A percentile compares a stretch with the other conserved stretches of the same genome.
Conservation (phyloP, 2,329 filamentous ascomycete species). For the Blastomyces gilchristii region DNA sequence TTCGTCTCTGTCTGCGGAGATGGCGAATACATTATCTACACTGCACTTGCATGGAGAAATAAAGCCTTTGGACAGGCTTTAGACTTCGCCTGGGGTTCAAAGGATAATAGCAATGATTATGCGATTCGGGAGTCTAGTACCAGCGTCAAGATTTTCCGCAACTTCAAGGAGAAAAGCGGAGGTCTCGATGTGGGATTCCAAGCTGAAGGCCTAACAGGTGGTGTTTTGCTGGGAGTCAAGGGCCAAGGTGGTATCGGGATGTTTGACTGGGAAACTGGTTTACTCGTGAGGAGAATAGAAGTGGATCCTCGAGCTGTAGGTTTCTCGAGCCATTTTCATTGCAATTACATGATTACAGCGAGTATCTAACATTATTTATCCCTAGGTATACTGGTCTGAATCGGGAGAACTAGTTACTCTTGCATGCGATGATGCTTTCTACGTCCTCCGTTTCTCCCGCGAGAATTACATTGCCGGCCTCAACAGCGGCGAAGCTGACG, state of each 20-base stretch:
- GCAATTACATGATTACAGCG: not conserved
- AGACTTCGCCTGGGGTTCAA: slow-evolving; percentile 94
- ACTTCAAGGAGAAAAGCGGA: slow-evolving; percentile 84
- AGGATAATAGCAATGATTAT: slow-evolving; percentile 97
- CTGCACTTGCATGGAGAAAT: slow-evolving; percentile 89
- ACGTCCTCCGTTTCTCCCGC: slow-evolving; percentile 82
- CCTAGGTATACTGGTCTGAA: slow-evolving; percentile 89
- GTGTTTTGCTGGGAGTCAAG: slow-evolving; percentile 84
- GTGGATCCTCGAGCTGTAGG: slow-evolving; percentile 53
- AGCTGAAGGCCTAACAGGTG: slow-evolving; percentile 80
- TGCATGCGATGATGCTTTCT: slow-evolving; percentile 90
- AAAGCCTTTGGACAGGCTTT: slow-evolving; percentile 93
- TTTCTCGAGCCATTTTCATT: slow-evolving; percentile 2
- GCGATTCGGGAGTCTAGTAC: slow-evolving; percentile 91
- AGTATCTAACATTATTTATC: slow-evolving; percentile 9
- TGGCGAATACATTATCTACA: slow-evolving; percentile 98
- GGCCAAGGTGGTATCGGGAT: slow-evolving; percentile 91
- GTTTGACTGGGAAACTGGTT: slow-evolving; percentile 90
- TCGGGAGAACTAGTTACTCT: slow-evolving; percentile 86
- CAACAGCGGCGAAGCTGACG: slow-evolving; percentile 71
- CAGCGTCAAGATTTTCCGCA: slow-evolving; percentile 94
- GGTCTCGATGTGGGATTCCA: slow-evolving; percentile 92
- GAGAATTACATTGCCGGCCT: slow-evolving; percentile 79
- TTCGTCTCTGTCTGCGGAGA: slow-evolving; percentile 88
- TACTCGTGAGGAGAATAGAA: slow-evolving; percentile 84